phyloP scores from a whole-genome alignment of 2,329 filamentous ascomycete species.

The Alternaria sp. region DNA sequence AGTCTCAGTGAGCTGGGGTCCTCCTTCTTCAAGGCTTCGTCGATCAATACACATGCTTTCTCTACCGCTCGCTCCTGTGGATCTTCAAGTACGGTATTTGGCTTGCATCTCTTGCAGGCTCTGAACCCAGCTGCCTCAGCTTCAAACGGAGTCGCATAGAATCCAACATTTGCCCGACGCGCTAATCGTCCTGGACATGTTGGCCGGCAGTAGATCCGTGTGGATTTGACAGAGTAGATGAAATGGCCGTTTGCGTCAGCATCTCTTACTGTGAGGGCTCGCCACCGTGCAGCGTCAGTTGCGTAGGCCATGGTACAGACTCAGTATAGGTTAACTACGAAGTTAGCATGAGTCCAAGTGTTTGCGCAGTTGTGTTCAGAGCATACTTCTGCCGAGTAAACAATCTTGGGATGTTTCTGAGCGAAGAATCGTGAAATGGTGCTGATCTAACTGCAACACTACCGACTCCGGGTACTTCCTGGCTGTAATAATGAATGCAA shows the following conservation, averaged over 20 bases:
- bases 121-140: slow-evolving; percentile 63
- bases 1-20: slow-evolving; percentile 47
- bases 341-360: neutral
- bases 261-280: slow-evolving; percentile 58
- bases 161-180: slow-evolving; percentile 65
- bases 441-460: neutral
- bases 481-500: neutral
- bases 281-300: slow-evolving; percentile 48
- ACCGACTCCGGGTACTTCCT: neutral
- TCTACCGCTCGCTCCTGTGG: slow-evolving; percentile 57
- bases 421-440: neutral
- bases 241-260: slow-evolving; percentile 56
- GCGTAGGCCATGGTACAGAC: slow-evolving; percentile 36
- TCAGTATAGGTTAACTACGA: neutral
- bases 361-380: neutral
- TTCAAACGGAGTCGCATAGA: slow-evolving; percentile 58
- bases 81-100: slow-evolving; percentile 52
- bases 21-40: slow-evolving; percentile 30
- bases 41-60: slow-evolving; percentile 47
- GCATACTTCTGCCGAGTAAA: neutral
- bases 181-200: slow-evolving; percentile 69
- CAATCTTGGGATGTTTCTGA: neutral
- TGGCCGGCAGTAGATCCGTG: slow-evolving; percentile 68
- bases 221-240: slow-evolving; percentile 66
- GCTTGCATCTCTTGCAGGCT: slow-evolving; percentile 67